Conservation (phyloP, 176 grass and related monocot genomes). For the Hyparrhenia diplandra region DNA sequence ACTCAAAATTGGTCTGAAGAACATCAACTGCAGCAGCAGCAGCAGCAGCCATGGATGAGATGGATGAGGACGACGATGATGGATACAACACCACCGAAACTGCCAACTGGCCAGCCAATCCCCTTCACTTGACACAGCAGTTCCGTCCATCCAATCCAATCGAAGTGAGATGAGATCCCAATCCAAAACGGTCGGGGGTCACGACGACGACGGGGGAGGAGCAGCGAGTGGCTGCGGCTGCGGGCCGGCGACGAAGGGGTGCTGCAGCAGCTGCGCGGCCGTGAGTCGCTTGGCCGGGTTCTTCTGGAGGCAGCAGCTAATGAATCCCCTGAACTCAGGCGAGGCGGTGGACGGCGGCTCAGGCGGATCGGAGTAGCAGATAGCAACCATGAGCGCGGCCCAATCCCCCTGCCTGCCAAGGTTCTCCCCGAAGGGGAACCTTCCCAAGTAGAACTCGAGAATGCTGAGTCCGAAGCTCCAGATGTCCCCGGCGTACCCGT, state of each 20-base stretch:
- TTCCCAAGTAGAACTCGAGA: constrained; percentile 90
- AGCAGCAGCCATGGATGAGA: neutral
- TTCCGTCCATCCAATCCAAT: neutral
- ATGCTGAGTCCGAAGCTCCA: constrained; percentile 99
- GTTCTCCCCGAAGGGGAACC: constrained; percentile 88
- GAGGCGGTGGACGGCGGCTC: constrained; percentile 47
- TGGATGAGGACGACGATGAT: neutral
- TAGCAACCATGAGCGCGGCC: constrained; percentile 80
- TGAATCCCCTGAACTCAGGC: constrained; percentile 63
- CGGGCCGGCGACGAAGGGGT: constrained; percentile 62
- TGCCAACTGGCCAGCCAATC: neutral
- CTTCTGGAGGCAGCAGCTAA: constrained; percentile 83
- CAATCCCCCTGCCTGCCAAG: constrained; percentile 74
- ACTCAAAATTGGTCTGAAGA: neutral
- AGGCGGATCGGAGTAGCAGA: constrained; percentile 70
- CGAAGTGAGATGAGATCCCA: neutral
- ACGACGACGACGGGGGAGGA: neutral
- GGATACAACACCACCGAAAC: neutral
- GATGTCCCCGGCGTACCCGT: constrained; percentile 78
- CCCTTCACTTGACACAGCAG: neutral
- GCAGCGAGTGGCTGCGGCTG: constrained; percentile 25
- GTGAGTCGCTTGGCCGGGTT: constrained; percentile 45
- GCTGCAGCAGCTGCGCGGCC: constrained; percentile 70
- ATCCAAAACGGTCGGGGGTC: neutral
- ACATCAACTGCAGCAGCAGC: neutral